Percentiles rank a stretch among this genome's conserved stretches.
phyloP scores from a whole-genome alignment of 1,284 basidiomycete species.

The Rhodotorula sp. region DNA sequence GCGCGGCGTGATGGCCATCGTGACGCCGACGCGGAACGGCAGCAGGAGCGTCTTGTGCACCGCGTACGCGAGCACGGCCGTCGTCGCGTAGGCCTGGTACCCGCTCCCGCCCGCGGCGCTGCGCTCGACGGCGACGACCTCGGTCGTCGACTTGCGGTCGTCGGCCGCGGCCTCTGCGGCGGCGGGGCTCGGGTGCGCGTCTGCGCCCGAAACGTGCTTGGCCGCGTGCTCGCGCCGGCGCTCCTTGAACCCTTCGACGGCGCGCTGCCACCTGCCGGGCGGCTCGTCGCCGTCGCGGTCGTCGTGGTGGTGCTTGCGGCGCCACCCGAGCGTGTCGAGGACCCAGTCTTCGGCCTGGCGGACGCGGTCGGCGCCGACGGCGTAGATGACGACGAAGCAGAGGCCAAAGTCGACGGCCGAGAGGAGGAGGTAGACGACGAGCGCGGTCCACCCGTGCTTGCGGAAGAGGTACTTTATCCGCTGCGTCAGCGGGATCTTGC shows the following conservation, averaged over 20 bases:
- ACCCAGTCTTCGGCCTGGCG: slow-evolving; percentile 64
- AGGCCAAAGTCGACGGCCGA: slow-evolving; percentile 74
- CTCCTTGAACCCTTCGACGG: slow-evolving; percentile 2
- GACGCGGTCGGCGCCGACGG: slow-evolving; percentile 88
- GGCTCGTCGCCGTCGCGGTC: slow-evolving; percentile 51
- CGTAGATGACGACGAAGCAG: slow-evolving; percentile 78
- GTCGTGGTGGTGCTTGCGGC: slow-evolving; percentile 19
- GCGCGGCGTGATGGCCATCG: slow-evolving; percentile 54
- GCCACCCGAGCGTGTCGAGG: slow-evolving; percentile 48
- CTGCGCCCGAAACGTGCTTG: slow-evolving; percentile 13
- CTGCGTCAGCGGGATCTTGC: slow-evolving; percentile 16
- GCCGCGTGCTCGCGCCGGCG: neutral
- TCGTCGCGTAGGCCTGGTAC: slow-evolving; percentile 71
- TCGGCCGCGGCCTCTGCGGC: neutral
- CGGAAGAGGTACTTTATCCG: slow-evolving; percentile 48
- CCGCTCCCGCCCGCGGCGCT: neutral
- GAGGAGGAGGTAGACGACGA: slow-evolving; percentile 77
- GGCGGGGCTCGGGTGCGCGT: slow-evolving; percentile 12
- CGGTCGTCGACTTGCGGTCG: neutral
- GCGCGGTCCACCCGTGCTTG: slow-evolving; percentile 88
- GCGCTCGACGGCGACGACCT: neutral
- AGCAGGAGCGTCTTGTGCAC: slow-evolving; percentile 93
- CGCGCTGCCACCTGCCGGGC: slow-evolving; percentile 32
- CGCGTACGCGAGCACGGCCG: slow-evolving; percentile 87
- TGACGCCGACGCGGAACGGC: slow-evolving; percentile 85